Conservation (phyloP, 257 asterid genomes). For the Rhazya stricta region DNA sequence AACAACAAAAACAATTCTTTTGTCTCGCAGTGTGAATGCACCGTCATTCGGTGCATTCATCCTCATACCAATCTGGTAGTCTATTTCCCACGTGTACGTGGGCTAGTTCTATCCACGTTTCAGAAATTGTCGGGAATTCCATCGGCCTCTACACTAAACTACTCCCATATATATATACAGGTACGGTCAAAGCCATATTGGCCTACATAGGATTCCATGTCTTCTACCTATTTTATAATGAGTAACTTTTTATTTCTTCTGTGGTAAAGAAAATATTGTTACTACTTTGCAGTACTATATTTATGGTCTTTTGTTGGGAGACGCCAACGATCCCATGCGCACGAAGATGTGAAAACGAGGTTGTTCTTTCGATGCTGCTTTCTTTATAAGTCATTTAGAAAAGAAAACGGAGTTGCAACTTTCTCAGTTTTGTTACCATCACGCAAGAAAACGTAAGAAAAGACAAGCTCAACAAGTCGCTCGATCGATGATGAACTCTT, state of each 20-base stretch:
- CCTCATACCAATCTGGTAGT: constrained; percentile 12
- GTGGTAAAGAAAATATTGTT: neutral
- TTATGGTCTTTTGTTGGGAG: neutral
- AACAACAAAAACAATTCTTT: neutral
- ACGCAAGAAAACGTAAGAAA: neutral
- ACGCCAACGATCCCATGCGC: constrained; percentile 6
- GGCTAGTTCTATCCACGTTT: neutral
- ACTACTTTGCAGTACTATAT: no score
- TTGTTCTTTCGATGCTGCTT: neutral
- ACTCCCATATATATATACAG: neutral
- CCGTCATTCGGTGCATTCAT: constrained; percentile 11
- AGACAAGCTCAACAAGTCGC: neutral
- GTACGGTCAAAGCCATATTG: no score
- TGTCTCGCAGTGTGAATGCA: neutral
- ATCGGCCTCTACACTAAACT: neutral
- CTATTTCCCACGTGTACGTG: constrained; percentile 16
- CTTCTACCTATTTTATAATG: neutral
- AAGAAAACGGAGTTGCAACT: neutral
- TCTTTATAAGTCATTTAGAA: neutral
- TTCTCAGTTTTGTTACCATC: neutral
- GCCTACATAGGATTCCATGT: constrained; percentile 18
- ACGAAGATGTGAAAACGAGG: neutral
- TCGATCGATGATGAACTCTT: neutral
- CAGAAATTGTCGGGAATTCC: constrained; percentile 7
- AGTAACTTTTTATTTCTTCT: no score